Conservation (phyloP, 176 grass and related monocot genomes). For the Carex scoparia region DNA sequence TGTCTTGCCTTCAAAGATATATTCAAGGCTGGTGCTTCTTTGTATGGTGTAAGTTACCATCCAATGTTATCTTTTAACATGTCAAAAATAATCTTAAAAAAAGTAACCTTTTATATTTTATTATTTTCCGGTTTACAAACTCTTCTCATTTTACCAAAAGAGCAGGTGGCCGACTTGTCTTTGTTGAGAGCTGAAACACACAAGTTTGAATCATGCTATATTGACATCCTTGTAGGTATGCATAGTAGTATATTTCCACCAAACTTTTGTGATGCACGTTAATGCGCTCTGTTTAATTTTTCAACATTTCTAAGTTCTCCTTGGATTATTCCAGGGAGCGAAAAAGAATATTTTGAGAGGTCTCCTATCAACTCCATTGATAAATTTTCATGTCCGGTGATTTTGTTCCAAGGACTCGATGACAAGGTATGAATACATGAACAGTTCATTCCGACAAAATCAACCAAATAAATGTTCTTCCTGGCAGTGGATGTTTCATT, state of each 20-base stretch:
- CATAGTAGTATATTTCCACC: neutral
- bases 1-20: slow-evolving; percentile 75
- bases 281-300: neutral
- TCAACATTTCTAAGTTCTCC: slow-evolving; percentile 9
- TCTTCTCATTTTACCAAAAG: slow-evolving; percentile 28
- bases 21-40: slow-evolving; percentile 94
- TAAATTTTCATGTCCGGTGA: slow-evolving; percentile 83
- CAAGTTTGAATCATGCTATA: slow-evolving; percentile 87
- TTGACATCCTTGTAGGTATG: slow-evolving; percentile 83
- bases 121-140: neutral
- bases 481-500: neutral
- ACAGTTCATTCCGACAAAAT: neutral
- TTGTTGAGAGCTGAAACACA: slow-evolving; percentile 68
- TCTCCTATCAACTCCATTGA: slow-evolving; percentile 86
- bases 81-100: neutral
- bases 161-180: slow-evolving; percentile 66
- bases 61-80: neutral
- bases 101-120: neutral
- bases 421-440: slow-evolving; percentile 61
- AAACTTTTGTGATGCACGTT: neutral
- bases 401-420: slow-evolving; percentile 90
- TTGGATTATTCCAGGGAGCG: slow-evolving; percentile 44
- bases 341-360: slow-evolving; percentile 56
- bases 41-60: slow-evolving; percentile 88
- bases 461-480: neutral